Percentiles rank a stretch among this genome's conserved stretches.
Evolutionary conservation across 192 early-diverging fungal genomes (phyloP).

Genomic region (Umbelopsis ramanniana): DNA sequence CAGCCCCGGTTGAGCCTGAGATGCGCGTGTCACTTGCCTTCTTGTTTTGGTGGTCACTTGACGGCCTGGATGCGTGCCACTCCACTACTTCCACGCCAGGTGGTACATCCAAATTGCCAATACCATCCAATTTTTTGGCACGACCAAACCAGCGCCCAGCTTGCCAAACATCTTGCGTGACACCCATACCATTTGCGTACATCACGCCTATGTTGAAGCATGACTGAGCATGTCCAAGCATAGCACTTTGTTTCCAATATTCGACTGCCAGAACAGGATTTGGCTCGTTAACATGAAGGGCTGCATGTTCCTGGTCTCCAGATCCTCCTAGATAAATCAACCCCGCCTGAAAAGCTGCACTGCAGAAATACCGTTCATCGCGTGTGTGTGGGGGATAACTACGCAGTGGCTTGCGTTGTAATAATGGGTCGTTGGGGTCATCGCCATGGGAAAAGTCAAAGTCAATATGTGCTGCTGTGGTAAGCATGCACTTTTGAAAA

Average conservation of each 20-base stretch:
- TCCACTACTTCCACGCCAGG: constrained; percentile 31
- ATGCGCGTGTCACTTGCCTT: neutral
- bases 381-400: constrained; percentile 35
- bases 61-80: constrained; percentile 29
- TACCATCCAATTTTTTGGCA: constrained; percentile 38
- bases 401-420: constrained; percentile 27
- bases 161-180: constrained; percentile 30
- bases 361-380: constrained; percentile 42
- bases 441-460: constrained; percentile 30
- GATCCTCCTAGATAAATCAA: constrained; percentile 43
- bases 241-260: constrained; percentile 42
- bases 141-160: constrained; percentile 44
- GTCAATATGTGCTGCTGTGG: constrained; percentile 39
- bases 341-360: constrained; percentile 42
- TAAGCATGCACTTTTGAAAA: constrained; percentile 40
- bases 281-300: constrained; percentile 18
- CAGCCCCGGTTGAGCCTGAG: neutral
- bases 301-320: constrained; percentile 30
- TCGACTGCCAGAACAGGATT: constrained; percentile 36
- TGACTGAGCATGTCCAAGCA: constrained; percentile 44
- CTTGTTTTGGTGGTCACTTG: constrained; percentile 14
- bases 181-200: constrained; percentile 41
- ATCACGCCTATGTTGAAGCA: constrained; percentile 43
- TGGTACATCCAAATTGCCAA: constrained; percentile 33
- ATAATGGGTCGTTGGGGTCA: constrained; percentile 12